phyloP scores from a whole-genome alignment of 371 early-diverging fungal genomes.

The Furculomyces boomerangus region DNA sequence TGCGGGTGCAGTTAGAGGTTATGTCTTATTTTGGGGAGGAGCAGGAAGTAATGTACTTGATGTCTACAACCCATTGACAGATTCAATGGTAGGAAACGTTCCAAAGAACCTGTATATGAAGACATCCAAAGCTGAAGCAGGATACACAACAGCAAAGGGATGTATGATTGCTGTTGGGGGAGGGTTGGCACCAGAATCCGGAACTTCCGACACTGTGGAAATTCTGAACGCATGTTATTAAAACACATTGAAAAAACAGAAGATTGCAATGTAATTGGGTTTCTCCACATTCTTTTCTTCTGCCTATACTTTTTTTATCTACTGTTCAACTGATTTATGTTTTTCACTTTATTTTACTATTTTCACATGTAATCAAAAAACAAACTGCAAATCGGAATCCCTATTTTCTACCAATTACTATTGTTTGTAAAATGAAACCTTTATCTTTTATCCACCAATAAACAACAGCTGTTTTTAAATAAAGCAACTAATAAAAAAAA shows the following conservation, averaged over 20 bases:
- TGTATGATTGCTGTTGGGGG: slow-evolving; percentile 20
- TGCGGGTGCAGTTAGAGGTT: slow-evolving; percentile 4
- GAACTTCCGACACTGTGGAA: slow-evolving; percentile 18
- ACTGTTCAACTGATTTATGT: background rate
- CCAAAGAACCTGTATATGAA: slow-evolving; percentile 12
- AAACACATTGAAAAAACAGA: background rate
- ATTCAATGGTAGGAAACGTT: slow-evolving; percentile 4
- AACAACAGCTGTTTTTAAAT: no score
- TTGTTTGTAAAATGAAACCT: no score
- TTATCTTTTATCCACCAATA: no score
- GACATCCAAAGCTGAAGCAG: slow-evolving; percentile 12
- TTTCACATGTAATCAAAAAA: background rate
- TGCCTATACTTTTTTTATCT: background rate
- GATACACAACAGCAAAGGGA: slow-evolving; percentile 6
- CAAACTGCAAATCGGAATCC: no score
- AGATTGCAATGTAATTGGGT: background rate
- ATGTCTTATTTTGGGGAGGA: slow-evolving; percentile 15
- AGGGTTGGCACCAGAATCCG: slow-evolving; percentile 11
- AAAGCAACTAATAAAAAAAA: no score
- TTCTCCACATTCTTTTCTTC: background rate
- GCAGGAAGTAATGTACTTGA: slow-evolving; percentile 15
- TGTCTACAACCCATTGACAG: slow-evolving; percentile 12
- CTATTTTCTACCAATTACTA: no score
- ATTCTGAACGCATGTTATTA: slow-evolving; percentile 16
- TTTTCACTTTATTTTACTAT: background rate